phyloP scores from a whole-genome alignment of 2,329 filamentous ascomycete genomes.

The Juglanconis juglandina region DNA sequence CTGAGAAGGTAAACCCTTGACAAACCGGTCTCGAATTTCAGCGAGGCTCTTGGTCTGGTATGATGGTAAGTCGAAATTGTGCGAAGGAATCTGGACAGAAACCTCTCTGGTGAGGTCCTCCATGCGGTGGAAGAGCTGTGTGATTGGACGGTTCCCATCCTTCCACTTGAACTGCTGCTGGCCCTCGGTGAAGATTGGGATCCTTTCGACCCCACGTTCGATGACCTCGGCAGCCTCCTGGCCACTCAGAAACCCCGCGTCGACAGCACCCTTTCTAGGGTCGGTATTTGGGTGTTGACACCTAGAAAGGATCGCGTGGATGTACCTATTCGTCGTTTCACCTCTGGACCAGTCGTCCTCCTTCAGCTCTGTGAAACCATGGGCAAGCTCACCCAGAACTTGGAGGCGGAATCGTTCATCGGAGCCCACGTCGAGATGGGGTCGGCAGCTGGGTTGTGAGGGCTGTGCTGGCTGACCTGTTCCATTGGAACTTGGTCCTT shows the following conservation, averaged over 20 bases:
- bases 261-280: constrained; percentile 12
- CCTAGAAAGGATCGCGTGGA: constrained; percentile 17
- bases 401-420: constrained; percentile 14
- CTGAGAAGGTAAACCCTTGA: constrained; percentile 8
- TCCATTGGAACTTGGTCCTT: neutral
- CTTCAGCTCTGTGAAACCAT: constrained; percentile 14
- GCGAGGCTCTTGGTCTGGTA: constrained; percentile 23
- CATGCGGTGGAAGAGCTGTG: constrained; percentile 26
- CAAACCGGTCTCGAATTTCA: constrained; percentile 23
- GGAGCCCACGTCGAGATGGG: neutral
- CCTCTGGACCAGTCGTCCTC: constrained; percentile 17
- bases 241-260: constrained; percentile 13
- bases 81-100: constrained; percentile 27
- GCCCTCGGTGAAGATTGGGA: constrained; percentile 24
- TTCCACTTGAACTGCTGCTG: constrained; percentile 27
- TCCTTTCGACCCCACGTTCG: constrained; percentile 7
- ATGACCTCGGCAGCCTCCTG: constrained; percentile 12
- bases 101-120: constrained; percentile 26
- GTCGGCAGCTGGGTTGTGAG: neutral
- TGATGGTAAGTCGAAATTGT: constrained; percentile 21
- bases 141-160: constrained; percentile 22
- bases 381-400: constrained; percentile 12
- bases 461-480: neutral
- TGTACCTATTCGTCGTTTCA: constrained; percentile 16
- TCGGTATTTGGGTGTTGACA: constrained; percentile 16